Conservation (phyloP, 148 eudicot species). For the Rhododendron simsii region DNA sequence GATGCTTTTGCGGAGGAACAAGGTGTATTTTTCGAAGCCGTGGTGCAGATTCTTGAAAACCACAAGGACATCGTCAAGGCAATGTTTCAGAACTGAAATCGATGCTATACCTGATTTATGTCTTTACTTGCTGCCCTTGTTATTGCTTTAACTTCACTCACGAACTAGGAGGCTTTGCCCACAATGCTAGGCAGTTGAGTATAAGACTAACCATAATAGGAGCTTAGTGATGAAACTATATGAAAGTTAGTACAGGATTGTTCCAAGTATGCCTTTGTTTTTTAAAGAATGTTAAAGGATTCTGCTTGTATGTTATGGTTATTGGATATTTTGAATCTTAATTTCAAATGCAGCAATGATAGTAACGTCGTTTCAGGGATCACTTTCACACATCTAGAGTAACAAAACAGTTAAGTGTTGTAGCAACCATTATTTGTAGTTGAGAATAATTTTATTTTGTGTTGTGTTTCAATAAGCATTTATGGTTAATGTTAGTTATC, state of each 20-base stretch:
- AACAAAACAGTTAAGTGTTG: neutral
- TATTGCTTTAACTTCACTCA: no score
- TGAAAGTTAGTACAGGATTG: neutral
- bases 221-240: no score
- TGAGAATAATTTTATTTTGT: no score
- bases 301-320: neutral
- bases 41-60: neutral
- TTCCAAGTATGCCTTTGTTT: neutral
- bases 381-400: neutral
- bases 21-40: neutral
- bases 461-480: no score
- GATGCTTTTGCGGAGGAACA: neutral
- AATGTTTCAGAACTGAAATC: neutral
- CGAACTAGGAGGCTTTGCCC: no score
- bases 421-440: no score
- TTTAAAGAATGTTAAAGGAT: neutral
- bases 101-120: no score
- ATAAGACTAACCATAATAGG: no score
- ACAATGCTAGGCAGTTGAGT: no score
- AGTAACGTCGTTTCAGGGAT: neutral
- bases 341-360: neutral
- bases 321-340: neutral
- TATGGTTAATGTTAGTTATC: no score
- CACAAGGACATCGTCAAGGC: neutral
- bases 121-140: no score